Conservation (phyloP, 2,329 filamentous ascomycete genomes). For the Didymella segeticola region DNA sequence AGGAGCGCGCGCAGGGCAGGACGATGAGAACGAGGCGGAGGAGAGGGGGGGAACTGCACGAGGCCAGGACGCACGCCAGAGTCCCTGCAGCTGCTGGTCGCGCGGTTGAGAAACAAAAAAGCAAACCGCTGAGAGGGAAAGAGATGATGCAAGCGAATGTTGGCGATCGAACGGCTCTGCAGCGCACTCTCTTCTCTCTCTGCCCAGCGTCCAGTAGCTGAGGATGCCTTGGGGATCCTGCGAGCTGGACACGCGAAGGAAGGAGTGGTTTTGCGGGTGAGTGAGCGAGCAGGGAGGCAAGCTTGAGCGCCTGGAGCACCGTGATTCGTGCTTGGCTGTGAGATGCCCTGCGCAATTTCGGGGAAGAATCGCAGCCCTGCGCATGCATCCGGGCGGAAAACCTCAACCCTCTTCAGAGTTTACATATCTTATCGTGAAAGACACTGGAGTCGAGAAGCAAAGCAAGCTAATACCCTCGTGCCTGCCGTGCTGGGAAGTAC, state of each 20-base stretch:
- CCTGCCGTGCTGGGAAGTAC: no score
- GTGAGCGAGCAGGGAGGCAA: slow-evolving; percentile 24
- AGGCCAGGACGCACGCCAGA: slow-evolving; percentile 7
- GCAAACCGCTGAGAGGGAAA: slow-evolving; percentile 16
- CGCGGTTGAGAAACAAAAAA: slow-evolving; percentile 33
- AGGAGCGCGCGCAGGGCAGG: slow-evolving; percentile 21
- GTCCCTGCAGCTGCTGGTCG: slow-evolving; percentile 30
- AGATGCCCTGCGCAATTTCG: slow-evolving; percentile 18
- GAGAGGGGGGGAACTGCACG: slow-evolving; percentile 38
- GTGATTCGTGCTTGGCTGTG: slow-evolving; percentile 37
- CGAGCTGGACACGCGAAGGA: slow-evolving; percentile 30
- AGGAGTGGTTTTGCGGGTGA: slow-evolving; percentile 27
- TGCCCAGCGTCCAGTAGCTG: slow-evolving; percentile 30
- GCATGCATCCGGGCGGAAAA: slow-evolving; percentile 15
- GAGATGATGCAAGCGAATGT: slow-evolving; percentile 32
- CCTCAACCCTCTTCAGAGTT: no score
- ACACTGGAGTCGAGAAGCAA: not conserved
- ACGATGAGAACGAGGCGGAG: no score
- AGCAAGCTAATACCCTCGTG: no score
- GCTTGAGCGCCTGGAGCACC: slow-evolving; percentile 23
- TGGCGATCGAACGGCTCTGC: slow-evolving; percentile 24
- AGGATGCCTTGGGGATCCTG: slow-evolving; percentile 22
- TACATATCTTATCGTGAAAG: no score
- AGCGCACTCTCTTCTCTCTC: no score
- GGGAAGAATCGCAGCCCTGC: slow-evolving; percentile 12